Conservation (phyloP, 176 grass and related monocot genomes). For the Eragrostis curvula region DNA sequence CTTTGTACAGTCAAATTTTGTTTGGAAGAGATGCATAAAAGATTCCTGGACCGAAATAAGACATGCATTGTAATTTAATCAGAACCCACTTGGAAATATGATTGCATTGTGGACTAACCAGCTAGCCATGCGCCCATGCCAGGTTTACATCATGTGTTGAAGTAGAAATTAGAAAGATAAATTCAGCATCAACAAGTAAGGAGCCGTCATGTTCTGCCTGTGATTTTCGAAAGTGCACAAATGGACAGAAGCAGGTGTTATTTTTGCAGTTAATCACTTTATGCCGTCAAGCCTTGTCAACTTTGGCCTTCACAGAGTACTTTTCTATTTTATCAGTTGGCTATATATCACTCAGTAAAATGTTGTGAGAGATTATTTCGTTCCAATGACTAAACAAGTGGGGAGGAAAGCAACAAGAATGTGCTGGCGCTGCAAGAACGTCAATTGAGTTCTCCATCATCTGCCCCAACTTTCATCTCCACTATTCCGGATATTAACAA, state of each 20-base stretch:
- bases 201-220: background rate
- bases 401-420: constrained; percentile 15
- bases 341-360: background rate
- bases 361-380: background rate
- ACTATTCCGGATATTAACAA: constrained; percentile 14
- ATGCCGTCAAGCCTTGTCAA: too few relatives aligned
- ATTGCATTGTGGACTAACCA: constrained; percentile 33
- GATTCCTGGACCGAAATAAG: constrained; percentile 26
- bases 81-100: constrained; percentile 21
- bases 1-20: background rate
- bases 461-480: background rate
- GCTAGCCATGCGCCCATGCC: background rate
- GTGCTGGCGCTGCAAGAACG: constrained; percentile 18
- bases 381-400: background rate
- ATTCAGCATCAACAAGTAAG: background rate
- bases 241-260: background rate
- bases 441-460: background rate
- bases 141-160: background rate
- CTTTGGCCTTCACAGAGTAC: too few relatives aligned
- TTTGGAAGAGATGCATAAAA: constrained; percentile 19
- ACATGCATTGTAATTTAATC: constrained; percentile 25
- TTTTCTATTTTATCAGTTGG: background rate
- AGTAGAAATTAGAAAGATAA: background rate
- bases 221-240: constrained; percentile 1
- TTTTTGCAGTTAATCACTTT: constrained; percentile 25